Base-by-base conservation (phyloP, 352 stramenopile species). In the Globisporangium perplexum region DNA sequence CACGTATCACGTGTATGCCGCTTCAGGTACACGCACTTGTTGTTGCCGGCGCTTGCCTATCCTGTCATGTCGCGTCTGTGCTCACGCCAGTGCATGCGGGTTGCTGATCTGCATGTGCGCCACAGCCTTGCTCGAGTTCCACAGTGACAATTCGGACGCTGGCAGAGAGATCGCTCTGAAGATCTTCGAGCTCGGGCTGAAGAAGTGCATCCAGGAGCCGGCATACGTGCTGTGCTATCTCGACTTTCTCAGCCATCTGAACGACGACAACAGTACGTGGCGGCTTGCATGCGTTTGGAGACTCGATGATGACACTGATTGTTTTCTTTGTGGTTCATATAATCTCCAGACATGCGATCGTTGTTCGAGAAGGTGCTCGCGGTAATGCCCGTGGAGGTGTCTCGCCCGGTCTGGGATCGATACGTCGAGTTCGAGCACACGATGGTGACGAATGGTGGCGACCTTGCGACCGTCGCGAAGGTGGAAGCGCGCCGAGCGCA, bases 351-450 rank as follows among this genome's bases (percentile, higher is more conserved):
- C 57, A 93, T 93, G 77, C 83, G 85, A 18, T 91, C 83, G 26
- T 59, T 93, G 52, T 95, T 95, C 54, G 85, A 95, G 46, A 93
- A 95, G 56, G 83, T 93, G 42, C 66, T 95, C 24, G 86, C 82
- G 0, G 80, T 95, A 12, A 93, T 95, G 81, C 72, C 83, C 2
- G 68, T 82, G 2, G 83, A 93, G 20, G 70, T 85, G 31, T 88
- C 83, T 20, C 83, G 83, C 42, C 81, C 81, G 28, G 89, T 95
- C 33, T 95, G 85, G 85, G 77, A 93, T 44, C 79, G 81, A 31
- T 95, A 93, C 45, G 81, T 95, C 30, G 67, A 84, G 23, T 95
- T 93, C 48, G 85, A 95, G 64, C 83, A 90, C 63, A 90, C 74
- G 24, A 91, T 93, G 79, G 85, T 88, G 20, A 66, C 81, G 48